Percentiles rank a stretch among this genome's conserved stretches.
phyloP scores from a whole-genome alignment of 2,329 filamentous ascomycete species.

The Claviceps citrina region DNA sequence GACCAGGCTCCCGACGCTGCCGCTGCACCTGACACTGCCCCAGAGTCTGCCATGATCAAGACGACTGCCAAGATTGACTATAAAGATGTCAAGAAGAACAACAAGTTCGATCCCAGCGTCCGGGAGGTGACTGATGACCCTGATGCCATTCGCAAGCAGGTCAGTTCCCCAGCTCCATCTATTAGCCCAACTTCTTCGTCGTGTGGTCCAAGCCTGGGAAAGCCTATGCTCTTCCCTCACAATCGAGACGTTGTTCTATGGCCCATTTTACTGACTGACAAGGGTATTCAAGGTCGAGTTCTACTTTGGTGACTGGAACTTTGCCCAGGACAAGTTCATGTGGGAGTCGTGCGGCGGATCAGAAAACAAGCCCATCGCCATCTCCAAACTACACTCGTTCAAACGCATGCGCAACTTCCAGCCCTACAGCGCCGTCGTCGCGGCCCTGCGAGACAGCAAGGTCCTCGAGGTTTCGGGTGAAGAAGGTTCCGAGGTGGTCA shows the following conservation, averaged over 20 bases:
- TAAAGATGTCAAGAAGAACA: constrained; percentile 35
- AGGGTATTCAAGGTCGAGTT: constrained; percentile 68
- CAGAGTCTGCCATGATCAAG: constrained; percentile 26
- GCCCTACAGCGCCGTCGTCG: constrained; percentile 68
- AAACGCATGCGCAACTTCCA: constrained; percentile 94
- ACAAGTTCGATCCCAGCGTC: constrained; percentile 54
- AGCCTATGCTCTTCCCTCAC: background rate
- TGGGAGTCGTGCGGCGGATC: constrained; percentile 62
- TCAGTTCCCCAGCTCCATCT: constrained; percentile 20
- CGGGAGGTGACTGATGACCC: constrained; percentile 62
- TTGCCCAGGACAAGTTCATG: constrained; percentile 77
- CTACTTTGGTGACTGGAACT: constrained; percentile 86
- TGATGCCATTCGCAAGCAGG: constrained; percentile 68
- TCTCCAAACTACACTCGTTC: constrained; percentile 70
- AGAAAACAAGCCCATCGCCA: constrained; percentile 65
- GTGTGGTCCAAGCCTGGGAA: background rate
- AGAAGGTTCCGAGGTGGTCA: constrained; percentile 54
- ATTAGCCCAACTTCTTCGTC: background rate
- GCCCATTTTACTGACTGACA: background rate
- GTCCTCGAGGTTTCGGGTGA: constrained; percentile 59
- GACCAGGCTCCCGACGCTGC: constrained; percentile 12
- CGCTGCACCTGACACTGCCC: constrained; percentile 8
- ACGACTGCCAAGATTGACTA: constrained; percentile 26
- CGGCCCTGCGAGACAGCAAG: constrained; percentile 64
- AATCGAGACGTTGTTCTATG: background rate